Percentiles rank a stretch among this genome's conserved stretches.
Conservation (phyloP, 2,329 filamentous ascomycete genomes). For the Cytospora piceicola region DNA sequence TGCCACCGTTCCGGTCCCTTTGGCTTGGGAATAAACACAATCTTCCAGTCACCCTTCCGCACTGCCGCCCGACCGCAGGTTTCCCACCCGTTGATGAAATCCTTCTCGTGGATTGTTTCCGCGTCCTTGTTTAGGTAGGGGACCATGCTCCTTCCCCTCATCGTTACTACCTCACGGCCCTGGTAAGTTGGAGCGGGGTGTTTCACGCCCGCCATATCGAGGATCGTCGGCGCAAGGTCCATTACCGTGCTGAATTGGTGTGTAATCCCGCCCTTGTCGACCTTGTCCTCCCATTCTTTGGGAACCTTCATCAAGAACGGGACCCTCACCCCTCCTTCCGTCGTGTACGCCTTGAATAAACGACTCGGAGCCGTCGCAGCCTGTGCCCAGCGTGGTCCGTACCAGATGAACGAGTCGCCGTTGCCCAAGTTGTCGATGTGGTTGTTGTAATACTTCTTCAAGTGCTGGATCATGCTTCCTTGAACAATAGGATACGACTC, state of each 20-base stretch:
- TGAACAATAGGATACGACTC: conserved; percentile 34
- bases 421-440: conserved; percentile 58
- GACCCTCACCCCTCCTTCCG: conserved; percentile 55
- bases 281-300: conserved; percentile 32
- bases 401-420: conserved; percentile 60
- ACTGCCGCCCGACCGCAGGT: conserved; percentile 42
- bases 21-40: conserved; percentile 52
- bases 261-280: conserved; percentile 43
- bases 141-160: conserved; percentile 43
- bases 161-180: conserved; percentile 40
- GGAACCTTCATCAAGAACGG: conserved; percentile 48
- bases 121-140: conserved; percentile 37
- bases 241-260: conserved; percentile 57
- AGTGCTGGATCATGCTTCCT: conserved; percentile 33
- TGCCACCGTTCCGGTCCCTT: conserved; percentile 55
- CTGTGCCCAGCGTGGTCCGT: conserved; percentile 57
- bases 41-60: conserved; percentile 44
- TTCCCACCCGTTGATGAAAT: conserved; percentile 45
- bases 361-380: conserved; percentile 39
- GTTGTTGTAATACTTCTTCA: conserved; percentile 60
- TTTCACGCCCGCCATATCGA: conserved; percentile 51
- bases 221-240: conserved; percentile 54
- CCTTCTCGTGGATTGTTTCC: conserved; percentile 41
- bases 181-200: conserved; percentile 57
- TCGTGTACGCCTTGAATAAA: conserved; percentile 43